These are phyloP conservation scores for Salix caprea DNA, from an alignment of 345 rosid genomes.

Conservation along the genomic window DNA sequence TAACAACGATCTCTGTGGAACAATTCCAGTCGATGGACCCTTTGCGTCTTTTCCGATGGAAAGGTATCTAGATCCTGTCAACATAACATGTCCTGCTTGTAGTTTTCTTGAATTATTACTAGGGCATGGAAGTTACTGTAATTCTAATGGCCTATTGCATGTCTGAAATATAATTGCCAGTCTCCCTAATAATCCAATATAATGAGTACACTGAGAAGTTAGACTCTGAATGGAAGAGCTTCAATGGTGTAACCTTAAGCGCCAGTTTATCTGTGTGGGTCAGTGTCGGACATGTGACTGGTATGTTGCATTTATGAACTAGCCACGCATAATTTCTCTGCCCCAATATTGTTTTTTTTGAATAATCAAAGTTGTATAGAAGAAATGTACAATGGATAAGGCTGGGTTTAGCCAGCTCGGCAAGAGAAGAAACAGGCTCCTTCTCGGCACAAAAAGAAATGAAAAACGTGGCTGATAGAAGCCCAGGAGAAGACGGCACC, in stretches of 20 bases:
- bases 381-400: too few species aligned
- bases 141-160: not conserved
- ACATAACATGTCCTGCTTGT: not conserved
- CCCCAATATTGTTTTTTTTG: not conserved
- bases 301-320: not conserved
- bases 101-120: not conserved
- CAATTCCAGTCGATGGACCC: slow-evolving; percentile 72
- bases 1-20: slow-evolving; percentile 65
- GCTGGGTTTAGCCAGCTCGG: too few species aligned
- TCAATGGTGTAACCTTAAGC: not conserved
- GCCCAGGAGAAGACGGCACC: too few species aligned
- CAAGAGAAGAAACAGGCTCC: too few species aligned
- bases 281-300: not conserved
- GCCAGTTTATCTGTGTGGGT: not conserved
- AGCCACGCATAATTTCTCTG: not conserved
- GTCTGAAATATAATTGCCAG: not conserved
- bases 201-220: not conserved
- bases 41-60: slow-evolving; percentile 49
- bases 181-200: not conserved
- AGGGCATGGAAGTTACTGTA: not conserved
- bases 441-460: too few species aligned
- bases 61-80: slow-evolving; percentile 33
- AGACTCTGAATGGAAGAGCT: not conserved
- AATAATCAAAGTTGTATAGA: too few species aligned
- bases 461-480: too few species aligned